A percentile compares a stretch with the other conserved stretches of the same genome.
Evolutionary conservation across 2,329 filamentous ascomycete species (phyloP).

Genomic region (Grosmannia serpens): DNA sequence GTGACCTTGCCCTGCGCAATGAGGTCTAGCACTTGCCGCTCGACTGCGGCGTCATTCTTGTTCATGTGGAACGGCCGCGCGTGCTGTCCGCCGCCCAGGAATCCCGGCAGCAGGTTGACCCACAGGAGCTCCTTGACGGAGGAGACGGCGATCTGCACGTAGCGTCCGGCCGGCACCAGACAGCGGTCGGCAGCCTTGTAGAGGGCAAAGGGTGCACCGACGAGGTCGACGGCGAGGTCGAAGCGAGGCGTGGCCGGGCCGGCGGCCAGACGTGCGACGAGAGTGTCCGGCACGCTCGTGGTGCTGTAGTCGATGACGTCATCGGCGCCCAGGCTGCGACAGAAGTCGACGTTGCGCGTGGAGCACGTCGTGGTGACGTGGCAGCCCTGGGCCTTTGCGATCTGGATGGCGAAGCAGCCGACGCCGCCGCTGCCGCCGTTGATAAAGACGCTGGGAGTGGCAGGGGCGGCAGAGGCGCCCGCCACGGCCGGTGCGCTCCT

Average conservation of each 20-base stretch:
- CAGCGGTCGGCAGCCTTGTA: conserved; percentile 13
- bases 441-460: conserved; percentile 17
- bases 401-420: conserved; percentile 25
- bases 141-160: conserved; percentile 13
- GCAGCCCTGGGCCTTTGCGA: conserved; percentile 22
- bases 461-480: background rate
- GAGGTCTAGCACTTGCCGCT: conserved; percentile 13
- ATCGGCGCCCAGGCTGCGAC: conserved; percentile 23
- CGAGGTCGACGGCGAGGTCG: conserved; percentile 18
- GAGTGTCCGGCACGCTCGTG: conserved; percentile 7
- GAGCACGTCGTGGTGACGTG: conserved; percentile 25
- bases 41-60: conserved; percentile 4
- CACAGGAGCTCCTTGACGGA: background rate
- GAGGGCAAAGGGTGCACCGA: conserved; percentile 11
- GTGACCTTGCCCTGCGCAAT: conserved; percentile 17
- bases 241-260: conserved; percentile 6
- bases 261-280: conserved; percentile 8
- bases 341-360: conserved; percentile 21
- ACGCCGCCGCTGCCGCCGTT: conserved; percentile 26
- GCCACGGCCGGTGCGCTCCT: background rate
- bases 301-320: conserved; percentile 24
- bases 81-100: conserved; percentile 11
- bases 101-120: conserved; percentile 9
- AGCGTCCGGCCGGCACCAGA: conserved; percentile 12
- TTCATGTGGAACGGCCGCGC: conserved; percentile 7